phyloP scores from a whole-genome alignment of 495 filamentous ascomycete genomes.

The Lophiotrema nucula region DNA sequence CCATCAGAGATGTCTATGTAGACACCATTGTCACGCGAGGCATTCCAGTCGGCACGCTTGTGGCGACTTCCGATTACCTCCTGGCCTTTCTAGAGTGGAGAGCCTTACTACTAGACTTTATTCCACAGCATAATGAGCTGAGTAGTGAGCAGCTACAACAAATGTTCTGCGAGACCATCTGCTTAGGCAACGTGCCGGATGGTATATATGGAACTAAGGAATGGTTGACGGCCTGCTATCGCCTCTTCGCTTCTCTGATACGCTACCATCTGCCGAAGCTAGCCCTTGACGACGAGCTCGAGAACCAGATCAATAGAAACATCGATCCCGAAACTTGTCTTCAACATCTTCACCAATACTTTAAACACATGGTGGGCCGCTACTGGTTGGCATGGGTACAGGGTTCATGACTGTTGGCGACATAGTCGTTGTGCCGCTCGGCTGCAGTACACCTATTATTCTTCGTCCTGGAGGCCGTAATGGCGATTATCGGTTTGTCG shows the following conservation, averaged over 20 bases:
- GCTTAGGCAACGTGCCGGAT: slow-evolving; percentile 26
- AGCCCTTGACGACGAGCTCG: slow-evolving; percentile 28
- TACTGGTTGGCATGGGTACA: too few relatives aligned
- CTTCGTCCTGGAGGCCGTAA: slow-evolving; percentile 23
- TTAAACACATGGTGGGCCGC: too few relatives aligned
- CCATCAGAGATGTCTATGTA: slow-evolving; percentile 27
- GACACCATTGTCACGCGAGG: slow-evolving; percentile 24
- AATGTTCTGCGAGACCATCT: slow-evolving; percentile 35
- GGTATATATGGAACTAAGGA: slow-evolving; percentile 1
- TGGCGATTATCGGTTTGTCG: slow-evolving; percentile 32
- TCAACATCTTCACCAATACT: too few relatives aligned
- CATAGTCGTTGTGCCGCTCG: slow-evolving; percentile 36
- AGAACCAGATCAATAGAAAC: too few relatives aligned
- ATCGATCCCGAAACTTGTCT: too few relatives aligned
- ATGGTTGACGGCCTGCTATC: slow-evolving; percentile 30
- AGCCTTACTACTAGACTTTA: slow-evolving; percentile 11
- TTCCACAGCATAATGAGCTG: slow-evolving; percentile 1
- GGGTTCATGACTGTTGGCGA: slow-evolving; percentile 32
- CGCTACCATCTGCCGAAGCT: slow-evolving; percentile 30
- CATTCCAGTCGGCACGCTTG: slow-evolving; percentile 19
- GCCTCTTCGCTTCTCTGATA: slow-evolving; percentile 33
- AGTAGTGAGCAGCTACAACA: slow-evolving; percentile 5
- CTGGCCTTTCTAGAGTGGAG: slow-evolving; percentile 36
- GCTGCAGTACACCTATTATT: slow-evolving; percentile 39
- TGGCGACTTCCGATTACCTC: slow-evolving; percentile 18